phyloP scores from a whole-genome alignment of 768 basidiomycete genomes.

The Russula emetica region DNA sequence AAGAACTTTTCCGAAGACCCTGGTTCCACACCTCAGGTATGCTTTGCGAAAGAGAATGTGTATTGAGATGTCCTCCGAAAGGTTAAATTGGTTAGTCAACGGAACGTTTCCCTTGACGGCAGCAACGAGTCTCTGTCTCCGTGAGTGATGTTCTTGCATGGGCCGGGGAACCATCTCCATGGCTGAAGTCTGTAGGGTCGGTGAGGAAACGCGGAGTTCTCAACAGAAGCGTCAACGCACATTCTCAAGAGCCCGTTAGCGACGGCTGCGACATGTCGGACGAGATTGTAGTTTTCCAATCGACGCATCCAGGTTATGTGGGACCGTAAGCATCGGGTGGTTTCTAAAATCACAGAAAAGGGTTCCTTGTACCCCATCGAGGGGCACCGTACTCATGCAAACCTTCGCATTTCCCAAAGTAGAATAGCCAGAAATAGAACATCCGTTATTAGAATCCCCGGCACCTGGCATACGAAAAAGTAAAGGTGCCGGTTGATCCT shows the following conservation, averaged over 20 bases:
- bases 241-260: constrained; percentile 14
- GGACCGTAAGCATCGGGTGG: neutral
- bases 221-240: constrained; percentile 5
- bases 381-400: neutral
- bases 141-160: neutral
- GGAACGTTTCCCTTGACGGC: neutral
- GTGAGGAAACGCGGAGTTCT: constrained; percentile 8
- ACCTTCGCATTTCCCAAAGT: neutral
- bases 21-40: neutral
- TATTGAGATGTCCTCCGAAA: constrained; percentile 17
- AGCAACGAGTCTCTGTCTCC: neutral
- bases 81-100: neutral
- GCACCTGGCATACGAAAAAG: neutral
- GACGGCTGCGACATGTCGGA: constrained; percentile 18
- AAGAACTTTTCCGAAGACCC: neutral
- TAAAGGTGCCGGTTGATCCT: neutral
- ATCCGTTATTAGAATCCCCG: neutral
- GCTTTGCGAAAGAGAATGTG: neutral
- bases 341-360: neutral
- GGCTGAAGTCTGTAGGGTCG: neutral
- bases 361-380: neutral
- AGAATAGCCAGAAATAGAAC: constrained; percentile 6
- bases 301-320: neutral
- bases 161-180: neutral
- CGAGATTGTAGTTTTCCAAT: neutral